Base-by-base conservation (phyloP, 2,329 filamentous ascomycete genomes). In the Trichoderma simmonsii region DNA sequence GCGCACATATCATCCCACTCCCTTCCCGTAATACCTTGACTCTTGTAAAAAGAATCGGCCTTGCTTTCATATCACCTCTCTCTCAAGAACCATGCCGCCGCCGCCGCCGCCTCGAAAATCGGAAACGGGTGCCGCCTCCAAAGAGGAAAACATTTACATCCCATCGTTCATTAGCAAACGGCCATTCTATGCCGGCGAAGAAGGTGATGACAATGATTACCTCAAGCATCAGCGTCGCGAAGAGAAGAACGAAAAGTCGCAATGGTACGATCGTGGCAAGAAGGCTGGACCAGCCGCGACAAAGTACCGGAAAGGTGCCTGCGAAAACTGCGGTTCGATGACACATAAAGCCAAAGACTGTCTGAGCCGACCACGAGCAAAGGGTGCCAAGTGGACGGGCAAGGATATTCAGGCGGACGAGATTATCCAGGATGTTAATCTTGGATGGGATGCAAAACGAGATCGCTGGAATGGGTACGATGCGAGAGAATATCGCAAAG, bases 381-480 rank as follows among this genome's bases (percentile, higher is more conserved):
- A 92, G 71, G 95, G 96, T 74, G 96, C 96, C 12, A 94, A 92
- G 80, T 98, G 92, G 90, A 97, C 95, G 0, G 96, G 96, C 26
- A 92, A 90, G 78, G 92, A 98, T 79, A 99, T 99, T 70, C 92
- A 97, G 79, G 94, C 95, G 34, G 97, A 99, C 80, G 94, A 98
- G 79, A 84, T 92, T 11, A 85, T 97, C 14, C 92, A 97, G 79
- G 91, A 97, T 70, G 91, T 98, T 18, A 90, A 93, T 60, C 84
- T 98, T 62, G 93, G 95, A 4, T 99, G 95, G 93, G 97, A 99
- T 81, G 96, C 96, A 26, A 99, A 99, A 85, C 88, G 96, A 76
- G 96, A 99, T 84, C 90, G 95, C 57, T 99, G 96, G 95, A 98
- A 98, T 79, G 95, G 95, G n/a, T 99, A 97, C 82, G 95, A 98